Conservation (phyloP, 192 early-diverging fungal species). For the Backusella macrospora region DNA sequence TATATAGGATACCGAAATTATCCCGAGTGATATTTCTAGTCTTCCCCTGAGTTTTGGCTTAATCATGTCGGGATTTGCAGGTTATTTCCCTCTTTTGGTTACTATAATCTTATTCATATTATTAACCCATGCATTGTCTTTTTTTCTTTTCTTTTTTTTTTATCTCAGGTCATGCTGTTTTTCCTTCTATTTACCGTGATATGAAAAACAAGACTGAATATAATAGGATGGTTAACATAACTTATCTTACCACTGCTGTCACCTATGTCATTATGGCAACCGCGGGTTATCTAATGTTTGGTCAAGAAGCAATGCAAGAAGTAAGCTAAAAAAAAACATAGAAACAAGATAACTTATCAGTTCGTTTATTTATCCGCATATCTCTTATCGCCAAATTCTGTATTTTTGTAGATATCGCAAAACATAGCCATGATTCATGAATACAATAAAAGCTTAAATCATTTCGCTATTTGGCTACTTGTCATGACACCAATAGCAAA, state of each 20-base stretch:
- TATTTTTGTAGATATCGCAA: conserved; percentile 60
- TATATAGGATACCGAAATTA: conserved; percentile 48
- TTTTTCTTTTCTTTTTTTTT: not conserved
- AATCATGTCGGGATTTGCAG: conserved; percentile 61
- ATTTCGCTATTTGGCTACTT: conserved; percentile 60
- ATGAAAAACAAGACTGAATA: conserved; percentile 55
- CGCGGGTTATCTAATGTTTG: conserved; percentile 75
- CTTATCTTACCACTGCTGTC: conserved; percentile 53
- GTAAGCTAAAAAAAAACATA: conserved; percentile 30
- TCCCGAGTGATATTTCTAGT: conserved; percentile 43
- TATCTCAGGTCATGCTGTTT: conserved; percentile 59
- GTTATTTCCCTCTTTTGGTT: conserved; percentile 62
- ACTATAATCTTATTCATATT: too few species aligned
- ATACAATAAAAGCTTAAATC: conserved; percentile 54
- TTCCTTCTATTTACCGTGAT: conserved; percentile 68
- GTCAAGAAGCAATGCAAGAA: conserved; percentile 56
- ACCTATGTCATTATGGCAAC: conserved; percentile 56
- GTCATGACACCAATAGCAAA: conserved; percentile 77
- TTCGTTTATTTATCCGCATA: not conserved
- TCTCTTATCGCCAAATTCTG: not conserved
- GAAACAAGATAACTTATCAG: conserved; percentile 4
- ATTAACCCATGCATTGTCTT: too few species aligned
- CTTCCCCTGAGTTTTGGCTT: conserved; percentile 56
- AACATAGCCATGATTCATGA: conserved; percentile 57
- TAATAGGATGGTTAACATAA: conserved; percentile 52